Evolutionary conservation across 2,329 filamentous ascomycete species (phyloP).

Genomic region (Fusarium subglutinans): DNA sequence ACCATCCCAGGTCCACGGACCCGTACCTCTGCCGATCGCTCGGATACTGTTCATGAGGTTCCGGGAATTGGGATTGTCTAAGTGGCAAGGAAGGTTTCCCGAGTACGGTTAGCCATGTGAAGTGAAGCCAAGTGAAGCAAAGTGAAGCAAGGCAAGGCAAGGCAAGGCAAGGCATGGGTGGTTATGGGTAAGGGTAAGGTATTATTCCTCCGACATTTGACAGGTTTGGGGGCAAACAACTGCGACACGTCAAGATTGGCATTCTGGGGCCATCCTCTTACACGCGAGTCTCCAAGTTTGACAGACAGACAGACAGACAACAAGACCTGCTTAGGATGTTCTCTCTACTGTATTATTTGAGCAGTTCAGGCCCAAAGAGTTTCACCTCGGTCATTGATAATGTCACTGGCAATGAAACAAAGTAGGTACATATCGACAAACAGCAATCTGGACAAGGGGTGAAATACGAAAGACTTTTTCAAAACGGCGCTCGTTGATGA

Average conservation of each 20-base stretch:
- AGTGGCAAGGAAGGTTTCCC: constrained; percentile 26
- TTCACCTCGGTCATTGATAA: background rate
- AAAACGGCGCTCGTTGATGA: constrained; percentile 18
- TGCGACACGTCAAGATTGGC: constrained; percentile 24
- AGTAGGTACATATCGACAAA: background rate
- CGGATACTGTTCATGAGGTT: constrained; percentile 36
- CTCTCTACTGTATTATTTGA: background rate
- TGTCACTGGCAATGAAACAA: constrained; percentile 2
- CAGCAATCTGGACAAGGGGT: constrained; percentile 28
- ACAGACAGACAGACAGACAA: background rate
- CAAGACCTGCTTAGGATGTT: background rate
- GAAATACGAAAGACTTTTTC: constrained; percentile 26
- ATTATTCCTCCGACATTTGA: constrained; percentile 31
- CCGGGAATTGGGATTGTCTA: constrained; percentile 27
- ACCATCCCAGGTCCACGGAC: constrained; percentile 32
- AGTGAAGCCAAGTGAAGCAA: background rate
- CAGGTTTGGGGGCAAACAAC: constrained; percentile 24
- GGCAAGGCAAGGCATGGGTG: background rate
- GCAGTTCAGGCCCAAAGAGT: background rate
- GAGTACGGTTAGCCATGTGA: constrained; percentile 16
- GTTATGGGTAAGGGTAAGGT: background rate
- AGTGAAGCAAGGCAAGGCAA: background rate
- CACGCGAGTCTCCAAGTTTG: constrained; percentile 13
- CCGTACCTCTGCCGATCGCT: constrained; percentile 41
- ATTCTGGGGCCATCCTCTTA: constrained; percentile 6